Evolutionary conservation across 352 stramenopile genomes (phyloP), one percentile per base, ranked within the genome.

Genomic region (Pythium angustatum): DNA sequence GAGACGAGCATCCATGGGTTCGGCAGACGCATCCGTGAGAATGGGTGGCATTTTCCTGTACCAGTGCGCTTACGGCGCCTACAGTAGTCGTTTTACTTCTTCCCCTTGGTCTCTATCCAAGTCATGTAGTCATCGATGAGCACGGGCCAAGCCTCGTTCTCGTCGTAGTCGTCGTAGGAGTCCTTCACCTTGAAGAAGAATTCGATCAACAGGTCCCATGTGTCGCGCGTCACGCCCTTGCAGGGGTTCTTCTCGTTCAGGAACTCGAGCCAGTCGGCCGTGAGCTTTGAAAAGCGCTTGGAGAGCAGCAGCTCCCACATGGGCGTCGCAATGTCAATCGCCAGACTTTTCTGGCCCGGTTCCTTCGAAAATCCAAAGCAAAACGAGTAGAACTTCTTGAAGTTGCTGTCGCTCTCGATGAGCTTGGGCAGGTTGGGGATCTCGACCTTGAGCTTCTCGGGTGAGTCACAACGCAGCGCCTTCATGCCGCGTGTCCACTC

Each of bases 101-200:
- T 80, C 24, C 66, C 66, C 38, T 62, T 73, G 24, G 62, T 76
- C 57, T 90, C 78, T 87, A 93, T 87, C 81, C 85, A 93, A 36
- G 70, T 69, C 85, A 96, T 94, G 71, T 85, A 96, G 71, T 96
- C 87, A 70, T 96, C 87, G 56, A 96, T 94, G 51, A 96, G 81
- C 68, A 96, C 87, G 28, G 87, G 87, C 87, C 87, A 96, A 14
- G 87, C 87, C 62, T 94, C 87, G 70, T 93, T 96, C 72, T 94
- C 87, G 71, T 96, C 84, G 79, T 94, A 96, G 44, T 88, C 84
- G 65, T 72, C 78, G 71, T 93, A 94, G 22, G 81, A 88, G 19
- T 85, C 74, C 54, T 81, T 63, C 49, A 94, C 83, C 64, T 94
- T 93, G 66, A 83, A 64, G 59, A 94, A 91, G 40, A 96, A 96